These are phyloP conservation scores for Paecilomyces formosus DNA, from an alignment of 2,329 filamentous ascomycete genomes.

Conservation along the genomic window DNA sequence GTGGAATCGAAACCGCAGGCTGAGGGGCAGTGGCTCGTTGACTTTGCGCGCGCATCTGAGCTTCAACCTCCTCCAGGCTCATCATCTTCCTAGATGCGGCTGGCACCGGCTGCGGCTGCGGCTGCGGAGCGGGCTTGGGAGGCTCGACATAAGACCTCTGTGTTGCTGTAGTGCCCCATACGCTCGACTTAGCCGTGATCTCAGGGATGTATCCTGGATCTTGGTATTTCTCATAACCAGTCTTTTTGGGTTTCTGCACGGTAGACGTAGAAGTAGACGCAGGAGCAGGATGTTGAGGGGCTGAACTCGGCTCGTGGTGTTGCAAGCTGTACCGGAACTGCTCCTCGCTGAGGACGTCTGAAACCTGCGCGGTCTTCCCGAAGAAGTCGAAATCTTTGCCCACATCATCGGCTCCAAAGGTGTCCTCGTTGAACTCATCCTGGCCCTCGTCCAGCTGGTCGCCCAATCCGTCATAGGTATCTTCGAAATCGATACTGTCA, in stretches of 20 bases:
- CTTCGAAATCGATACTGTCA: slow-evolving; percentile 75
- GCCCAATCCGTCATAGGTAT: slow-evolving; percentile 92
- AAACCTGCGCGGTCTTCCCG: slow-evolving; percentile 79
- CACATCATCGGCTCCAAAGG: slow-evolving; percentile 62
- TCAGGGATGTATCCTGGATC: slow-evolving; percentile 79
- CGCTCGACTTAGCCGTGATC: slow-evolving; percentile 82
- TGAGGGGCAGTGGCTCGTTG: slow-evolving; percentile 15
- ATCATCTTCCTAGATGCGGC: slow-evolving; percentile 64
- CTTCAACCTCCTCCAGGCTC: slow-evolving; percentile 95
- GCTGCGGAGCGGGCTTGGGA: neutral
- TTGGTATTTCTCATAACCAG: slow-evolving; percentile 87
- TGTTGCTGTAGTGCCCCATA: slow-evolving; percentile 68
- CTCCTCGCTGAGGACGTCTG: slow-evolving; percentile 82
- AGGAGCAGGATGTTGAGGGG: slow-evolving; percentile 25
- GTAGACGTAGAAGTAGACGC: slow-evolving; percentile 31
- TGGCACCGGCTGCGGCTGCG: slow-evolving; percentile 20
- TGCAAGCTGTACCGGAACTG: slow-evolving; percentile 76
- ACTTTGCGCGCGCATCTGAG: slow-evolving; percentile 71
- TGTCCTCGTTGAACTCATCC: slow-evolving; percentile 95
- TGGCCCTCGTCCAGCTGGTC: slow-evolving; percentile 85
- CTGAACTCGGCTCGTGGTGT: slow-evolving; percentile 49
- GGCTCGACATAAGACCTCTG: slow-evolving; percentile 22
- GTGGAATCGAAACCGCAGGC: slow-evolving; percentile 20
- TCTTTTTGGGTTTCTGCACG: slow-evolving; percentile 55
- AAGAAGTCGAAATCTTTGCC: slow-evolving; percentile 98